Evolutionary conservation across 2,329 filamentous ascomycete species (phyloP).

Genomic region (Pseudogymnoascus sp.): DNA sequence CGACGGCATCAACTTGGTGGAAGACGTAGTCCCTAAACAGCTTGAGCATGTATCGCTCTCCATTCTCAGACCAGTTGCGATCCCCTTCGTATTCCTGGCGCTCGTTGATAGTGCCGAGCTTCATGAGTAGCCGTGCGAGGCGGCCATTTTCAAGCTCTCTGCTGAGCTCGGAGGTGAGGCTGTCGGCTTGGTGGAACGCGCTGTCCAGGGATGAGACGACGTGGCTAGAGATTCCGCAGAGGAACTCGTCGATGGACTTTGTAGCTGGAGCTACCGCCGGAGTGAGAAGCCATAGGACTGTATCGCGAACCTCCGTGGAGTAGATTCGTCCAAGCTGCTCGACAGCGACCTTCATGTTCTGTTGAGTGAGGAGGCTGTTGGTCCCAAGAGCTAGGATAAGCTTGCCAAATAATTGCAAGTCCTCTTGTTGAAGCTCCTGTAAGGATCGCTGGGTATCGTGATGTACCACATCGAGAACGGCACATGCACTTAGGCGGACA

Average conservation of each 20-base stretch:
- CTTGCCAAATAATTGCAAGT: constrained; percentile 75
- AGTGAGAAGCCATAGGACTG: constrained; percentile 72
- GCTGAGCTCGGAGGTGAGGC: constrained; percentile 61
- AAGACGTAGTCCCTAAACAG: constrained; percentile 96
- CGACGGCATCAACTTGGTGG: constrained; percentile 83
- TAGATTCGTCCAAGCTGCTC: constrained; percentile 73
- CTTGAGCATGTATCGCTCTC: constrained; percentile 86
- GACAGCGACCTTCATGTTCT: constrained; percentile 61
- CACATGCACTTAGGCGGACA: constrained; percentile 79
- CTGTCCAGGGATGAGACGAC: constrained; percentile 69
- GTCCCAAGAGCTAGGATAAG: constrained; percentile 77
- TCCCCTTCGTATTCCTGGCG: constrained; percentile 77
- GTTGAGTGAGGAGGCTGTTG: constrained; percentile 46
- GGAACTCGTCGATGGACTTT: constrained; percentile 72
- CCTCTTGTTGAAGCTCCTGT: constrained; percentile 75
- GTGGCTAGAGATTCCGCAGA: constrained; percentile 70
- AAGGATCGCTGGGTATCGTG: constrained; percentile 63
- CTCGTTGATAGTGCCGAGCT: constrained; percentile 83
- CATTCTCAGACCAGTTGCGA: constrained; percentile 79
- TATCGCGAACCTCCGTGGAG: constrained; percentile 68
- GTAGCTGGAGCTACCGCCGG: constrained; percentile 48
- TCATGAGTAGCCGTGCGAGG: constrained; percentile 69
- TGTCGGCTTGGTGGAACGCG: constrained; percentile 70
- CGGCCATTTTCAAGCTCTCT: constrained; percentile 87
- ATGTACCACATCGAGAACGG: constrained; percentile 81